Conservation (phyloP, 768 basidiomycete species). For the Boletus subparvulus region DNA sequence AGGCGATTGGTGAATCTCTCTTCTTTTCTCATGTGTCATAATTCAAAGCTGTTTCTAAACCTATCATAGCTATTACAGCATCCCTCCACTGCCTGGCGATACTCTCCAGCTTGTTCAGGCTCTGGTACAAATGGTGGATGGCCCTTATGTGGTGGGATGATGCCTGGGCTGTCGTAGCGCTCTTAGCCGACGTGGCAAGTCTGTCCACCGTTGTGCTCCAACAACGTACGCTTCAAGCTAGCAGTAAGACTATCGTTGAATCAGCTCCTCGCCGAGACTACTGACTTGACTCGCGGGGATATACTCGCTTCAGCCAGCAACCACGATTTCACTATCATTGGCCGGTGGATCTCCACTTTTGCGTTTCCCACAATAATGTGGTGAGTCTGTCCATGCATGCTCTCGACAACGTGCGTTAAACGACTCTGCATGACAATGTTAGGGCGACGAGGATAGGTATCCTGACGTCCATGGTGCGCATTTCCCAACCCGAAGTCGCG, state of each 20-base stretch:
- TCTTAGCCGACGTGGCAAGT: not conserved
- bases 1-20: conserved; percentile 2
- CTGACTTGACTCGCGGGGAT: not conserved
- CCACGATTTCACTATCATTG: too few relatives aligned
- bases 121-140: conserved; percentile 14
- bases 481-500: conserved; percentile 1
- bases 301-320: too few relatives aligned
- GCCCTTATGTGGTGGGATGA: conserved; percentile 22
- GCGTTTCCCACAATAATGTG: not conserved
- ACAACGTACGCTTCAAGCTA: not conserved
- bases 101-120: conserved; percentile 13
- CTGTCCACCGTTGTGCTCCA: not conserved
- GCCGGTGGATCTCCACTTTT: conserved; percentile 4
- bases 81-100: conserved; percentile 8
- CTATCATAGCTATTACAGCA: not conserved
- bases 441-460: conserved; percentile 21
- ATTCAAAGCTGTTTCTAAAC: not conserved
- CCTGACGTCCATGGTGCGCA: conserved; percentile 15
- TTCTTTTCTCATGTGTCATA: not conserved
- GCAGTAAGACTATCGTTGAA: not conserved
- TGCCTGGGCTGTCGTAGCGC: conserved; percentile 11
- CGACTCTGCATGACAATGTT: not conserved
- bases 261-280: not conserved
- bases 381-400: not conserved
- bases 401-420: not conserved